Percentiles rank a stretch among this genome's conserved stretches.
These are phyloP conservation scores for Anthracocystis setariae DNA, from an alignment of 1,284 basidiomycete species.

Conservation along the genomic window DNA sequence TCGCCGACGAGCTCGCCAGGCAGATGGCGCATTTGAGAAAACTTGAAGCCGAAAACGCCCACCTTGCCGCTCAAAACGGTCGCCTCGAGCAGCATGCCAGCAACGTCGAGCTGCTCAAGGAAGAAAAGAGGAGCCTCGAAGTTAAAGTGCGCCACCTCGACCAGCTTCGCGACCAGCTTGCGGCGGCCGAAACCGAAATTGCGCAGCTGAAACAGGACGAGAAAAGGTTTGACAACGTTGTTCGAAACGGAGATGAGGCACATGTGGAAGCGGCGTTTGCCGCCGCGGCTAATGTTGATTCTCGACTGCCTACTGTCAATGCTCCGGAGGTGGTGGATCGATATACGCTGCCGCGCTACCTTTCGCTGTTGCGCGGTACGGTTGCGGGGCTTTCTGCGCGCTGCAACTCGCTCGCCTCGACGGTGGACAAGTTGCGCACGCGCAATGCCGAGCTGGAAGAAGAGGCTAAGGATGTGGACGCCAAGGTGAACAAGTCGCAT, in stretches of 20 bases:
- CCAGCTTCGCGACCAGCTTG: slow-evolving; percentile 37
- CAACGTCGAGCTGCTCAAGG: slow-evolving; percentile 57
- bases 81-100: slow-evolving; percentile 34
- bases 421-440: slow-evolving; percentile 40
- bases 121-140: slow-evolving; percentile 60
- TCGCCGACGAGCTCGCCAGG: slow-evolving; percentile 41
- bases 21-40: slow-evolving; percentile 35
- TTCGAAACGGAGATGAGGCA: slow-evolving; percentile 14
- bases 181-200: slow-evolving; percentile 52
- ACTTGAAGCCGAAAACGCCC: slow-evolving; percentile 49
- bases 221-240: slow-evolving; percentile 28
- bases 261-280: slow-evolving; percentile 40
- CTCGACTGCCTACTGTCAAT: slow-evolving; percentile 4
- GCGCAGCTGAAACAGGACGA: slow-evolving; percentile 52
- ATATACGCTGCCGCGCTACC: slow-evolving; percentile 42
- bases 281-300: slow-evolving; percentile 39
- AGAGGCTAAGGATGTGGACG: slow-evolving; percentile 46
- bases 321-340: slow-evolving; percentile 31
- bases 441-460: slow-evolving; percentile 40
- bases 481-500: slow-evolving; percentile 51
- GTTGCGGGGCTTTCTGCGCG: slow-evolving; percentile 47
- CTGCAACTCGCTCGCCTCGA: slow-evolving; percentile 25
- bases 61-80: slow-evolving; percentile 46
- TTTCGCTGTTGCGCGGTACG: slow-evolving; percentile 49
- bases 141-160: slow-evolving; percentile 48